Conservation (phyloP, 164 flowering plant genomes). For the Vitis cinerea region DNA sequence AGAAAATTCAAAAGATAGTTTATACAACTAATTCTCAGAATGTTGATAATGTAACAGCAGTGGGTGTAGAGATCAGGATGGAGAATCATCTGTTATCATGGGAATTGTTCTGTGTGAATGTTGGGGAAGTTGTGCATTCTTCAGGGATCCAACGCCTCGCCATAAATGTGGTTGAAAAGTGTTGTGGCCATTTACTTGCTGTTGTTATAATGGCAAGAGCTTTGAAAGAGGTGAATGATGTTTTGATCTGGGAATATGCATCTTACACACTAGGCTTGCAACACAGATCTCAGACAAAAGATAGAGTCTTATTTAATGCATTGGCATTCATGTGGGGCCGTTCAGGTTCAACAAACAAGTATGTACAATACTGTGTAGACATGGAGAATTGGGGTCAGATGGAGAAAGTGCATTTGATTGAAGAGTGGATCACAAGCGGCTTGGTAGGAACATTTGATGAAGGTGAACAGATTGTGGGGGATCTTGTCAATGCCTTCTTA, state of each 20-base stretch:
- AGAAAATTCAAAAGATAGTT: too few relatives aligned
- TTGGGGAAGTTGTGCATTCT: background rate
- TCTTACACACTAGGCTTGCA: background rate
- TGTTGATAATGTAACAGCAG: too few relatives aligned
- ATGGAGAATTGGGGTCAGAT: background rate
- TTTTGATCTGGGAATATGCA: slow-evolving; percentile 2
- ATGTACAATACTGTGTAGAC: background rate
- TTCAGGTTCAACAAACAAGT: too few relatives aligned
- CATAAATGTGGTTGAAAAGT: slow-evolving; percentile 3
- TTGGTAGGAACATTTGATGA: background rate
- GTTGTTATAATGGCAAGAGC: slow-evolving; percentile 5
- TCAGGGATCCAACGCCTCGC: slow-evolving; percentile 5
- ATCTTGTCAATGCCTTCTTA: too few relatives aligned
- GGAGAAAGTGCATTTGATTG: background rate
- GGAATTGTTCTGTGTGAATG: background rate
- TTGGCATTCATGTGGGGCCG: too few relatives aligned
- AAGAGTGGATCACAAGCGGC: background rate
- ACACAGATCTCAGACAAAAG: too few relatives aligned
- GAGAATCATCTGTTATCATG: too few relatives aligned
- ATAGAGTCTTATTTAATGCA: too few relatives aligned
- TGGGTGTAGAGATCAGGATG: too few relatives aligned
- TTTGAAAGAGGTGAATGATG: background rate
- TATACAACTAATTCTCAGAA: too few relatives aligned
- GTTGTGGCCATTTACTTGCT: background rate
- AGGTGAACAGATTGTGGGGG: background rate